Base-by-base conservation (phyloP, 176 grass and related monocot genomes). In the Calamus simplicifolius region DNA sequence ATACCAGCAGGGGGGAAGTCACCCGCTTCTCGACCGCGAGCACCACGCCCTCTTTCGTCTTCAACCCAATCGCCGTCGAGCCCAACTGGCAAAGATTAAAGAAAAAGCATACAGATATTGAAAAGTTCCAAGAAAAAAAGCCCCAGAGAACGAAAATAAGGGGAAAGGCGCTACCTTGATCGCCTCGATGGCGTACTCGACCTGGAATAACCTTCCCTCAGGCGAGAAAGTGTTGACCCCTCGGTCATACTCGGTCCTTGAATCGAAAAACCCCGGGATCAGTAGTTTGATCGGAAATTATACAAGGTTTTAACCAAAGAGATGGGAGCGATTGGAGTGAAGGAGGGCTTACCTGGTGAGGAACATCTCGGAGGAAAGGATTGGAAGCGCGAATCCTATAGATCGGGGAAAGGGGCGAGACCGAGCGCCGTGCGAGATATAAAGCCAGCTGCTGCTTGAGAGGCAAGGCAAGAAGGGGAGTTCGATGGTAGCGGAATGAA, bases 11-110 rank as follows among this genome's bases (percentile, higher is more conserved):
- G 52, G 88, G 84, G 0, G 93, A 98, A 53, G 93, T 98, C 16
- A 98, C 84, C 54, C 93, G 84, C 83, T 98, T 98, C 79, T 98
- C 93, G 16, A 98, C 93, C 29, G 93, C 93, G 0, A 92, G 81
- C 19, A 98, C 93, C 26, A 92, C 88, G 29, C 87, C 93, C 51
- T 98, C 67, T 68, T 92, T 98, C 50, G 93, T 98, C 78, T 82
- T 92, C 76, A 98, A 70, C 5, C 93, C 88, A 2, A 92, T 85
- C 2, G 84, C 88, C 53, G 88, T 98, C 0, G 93, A 98, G 10
- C 93, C 93, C 84, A 98, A 68, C 93, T 98, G 59, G 54, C 68
- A 60, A 50, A n/a, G 62, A 62, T 17, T 43, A 43, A 43, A 43
- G 10, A 43, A 43, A 43, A 43, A 43, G 12, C 8, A 10, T 12